Evolutionary conservation across 306 rosid genomes (phyloP).

Genomic region (Vigna unguiculata): DNA sequence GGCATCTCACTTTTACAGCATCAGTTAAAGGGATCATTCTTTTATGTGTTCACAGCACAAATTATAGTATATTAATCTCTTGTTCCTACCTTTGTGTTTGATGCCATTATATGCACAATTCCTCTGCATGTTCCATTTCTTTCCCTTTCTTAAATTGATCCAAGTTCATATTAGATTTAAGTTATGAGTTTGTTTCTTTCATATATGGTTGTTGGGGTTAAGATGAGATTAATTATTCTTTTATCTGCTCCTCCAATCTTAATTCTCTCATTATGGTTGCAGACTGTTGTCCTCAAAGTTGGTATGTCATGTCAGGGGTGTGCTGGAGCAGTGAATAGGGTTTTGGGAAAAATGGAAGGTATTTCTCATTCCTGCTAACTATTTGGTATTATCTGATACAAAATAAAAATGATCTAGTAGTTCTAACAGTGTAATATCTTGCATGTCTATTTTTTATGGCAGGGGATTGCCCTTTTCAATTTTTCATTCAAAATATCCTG

Average conservation of each 20-base stretch:
- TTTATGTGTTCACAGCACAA: background rate
- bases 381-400: conserved; percentile 9
- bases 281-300: conserved; percentile 93
- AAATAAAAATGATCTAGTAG: conserved; percentile 2
- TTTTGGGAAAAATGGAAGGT: conserved; percentile 93
- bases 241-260: background rate
- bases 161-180: background rate
- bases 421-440: conserved; percentile 14
- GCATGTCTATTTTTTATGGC: background rate
- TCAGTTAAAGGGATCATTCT: conserved; percentile 4
- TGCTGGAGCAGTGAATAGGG: conserved; percentile 92
- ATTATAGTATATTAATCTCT: conserved; percentile 1
- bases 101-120: background rate
- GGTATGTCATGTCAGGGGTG: conserved; percentile 95
- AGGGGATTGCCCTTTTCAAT: background rate
- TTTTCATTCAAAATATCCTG: background rate
- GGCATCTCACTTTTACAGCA: background rate
- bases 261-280: conserved; percentile 42
- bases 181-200: background rate
- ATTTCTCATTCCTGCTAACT: background rate
- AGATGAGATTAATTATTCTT: background rate
- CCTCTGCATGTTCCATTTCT: background rate
- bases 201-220: background rate
- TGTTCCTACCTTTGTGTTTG: background rate
- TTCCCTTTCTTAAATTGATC: conserved; percentile 11